Conservation (phyloP, 176 grass and related monocot species). For the Carex parvula region DNA sequence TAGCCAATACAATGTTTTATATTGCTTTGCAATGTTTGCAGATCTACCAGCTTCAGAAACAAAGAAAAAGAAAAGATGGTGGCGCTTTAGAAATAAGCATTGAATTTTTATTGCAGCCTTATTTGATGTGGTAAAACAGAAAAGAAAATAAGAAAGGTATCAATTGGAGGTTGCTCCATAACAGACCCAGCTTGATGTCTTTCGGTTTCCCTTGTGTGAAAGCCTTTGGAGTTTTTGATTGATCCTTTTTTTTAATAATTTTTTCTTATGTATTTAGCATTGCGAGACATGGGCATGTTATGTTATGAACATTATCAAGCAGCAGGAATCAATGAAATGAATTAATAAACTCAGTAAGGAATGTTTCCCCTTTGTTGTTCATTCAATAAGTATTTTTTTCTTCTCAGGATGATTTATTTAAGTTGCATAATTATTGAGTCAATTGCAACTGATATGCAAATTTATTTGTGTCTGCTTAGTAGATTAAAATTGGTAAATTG, state of each 20-base stretch:
- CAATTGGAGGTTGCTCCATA: slow-evolving; percentile 7
- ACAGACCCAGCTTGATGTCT: background rate
- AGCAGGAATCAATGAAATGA: background rate
- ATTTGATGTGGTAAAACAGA: background rate
- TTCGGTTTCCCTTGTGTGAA: background rate
- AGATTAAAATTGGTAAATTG: background rate
- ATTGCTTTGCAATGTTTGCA: slow-evolving; percentile 19
- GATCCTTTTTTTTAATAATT: background rate
- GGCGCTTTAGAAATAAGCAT: slow-evolving; percentile 56
- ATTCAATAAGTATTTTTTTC: background rate
- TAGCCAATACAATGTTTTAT: background rate
- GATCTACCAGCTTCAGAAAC: slow-evolving; percentile 40
- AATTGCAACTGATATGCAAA: background rate
- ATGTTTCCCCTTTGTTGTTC: background rate
- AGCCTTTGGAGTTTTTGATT: background rate
- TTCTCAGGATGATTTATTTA: background rate
- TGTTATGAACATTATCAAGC: background rate
- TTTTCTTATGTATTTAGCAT: background rate
- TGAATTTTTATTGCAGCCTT: slow-evolving; percentile 8
- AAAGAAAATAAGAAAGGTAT: background rate
- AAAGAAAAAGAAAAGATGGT: slow-evolving; percentile 64
- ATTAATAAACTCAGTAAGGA: too few relatives aligned
- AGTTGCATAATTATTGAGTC: background rate
- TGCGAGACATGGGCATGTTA: background rate
- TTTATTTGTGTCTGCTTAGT: background rate